These are phyloP conservation scores for Fusarium torulosum DNA, from an alignment of 2,329 filamentous ascomycete genomes.

Conservation along the genomic window DNA sequence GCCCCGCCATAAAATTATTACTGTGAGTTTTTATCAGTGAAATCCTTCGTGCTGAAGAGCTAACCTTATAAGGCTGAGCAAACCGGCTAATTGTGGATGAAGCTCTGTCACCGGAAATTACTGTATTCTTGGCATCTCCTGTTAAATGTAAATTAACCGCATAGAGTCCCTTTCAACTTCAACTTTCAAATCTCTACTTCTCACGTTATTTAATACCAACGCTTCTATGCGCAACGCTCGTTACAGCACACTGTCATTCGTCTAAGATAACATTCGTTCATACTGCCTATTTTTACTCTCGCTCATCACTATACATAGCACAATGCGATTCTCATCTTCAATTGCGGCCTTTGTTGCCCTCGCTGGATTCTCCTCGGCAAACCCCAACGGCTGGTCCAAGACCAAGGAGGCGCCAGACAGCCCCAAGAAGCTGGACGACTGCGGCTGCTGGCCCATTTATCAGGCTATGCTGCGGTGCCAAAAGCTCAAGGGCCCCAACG, in stretches of 20 bases:
- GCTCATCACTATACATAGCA: not conserved
- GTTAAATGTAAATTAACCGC: not conserved
- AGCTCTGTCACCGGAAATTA: not conserved
- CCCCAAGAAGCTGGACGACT: constrained; percentile 41
- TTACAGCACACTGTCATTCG: constrained; percentile 1
- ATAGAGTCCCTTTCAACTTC: not conserved
- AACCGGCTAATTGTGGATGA: not conserved
- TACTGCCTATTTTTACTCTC: not conserved
- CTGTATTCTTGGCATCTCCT: not conserved
- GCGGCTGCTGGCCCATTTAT: constrained; percentile 42
- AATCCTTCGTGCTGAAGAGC: not conserved
- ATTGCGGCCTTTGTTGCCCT: constrained; percentile 21
- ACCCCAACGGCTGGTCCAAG: constrained; percentile 39
- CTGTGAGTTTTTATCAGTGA: too few relatives aligned
- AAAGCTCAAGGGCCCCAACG: constrained; percentile 32
- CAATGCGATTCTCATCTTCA: constrained; percentile 17
- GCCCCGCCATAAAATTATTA: not conserved
- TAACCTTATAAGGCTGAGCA: not conserved
- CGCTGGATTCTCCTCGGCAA: constrained; percentile 19
- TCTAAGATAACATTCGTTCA: not conserved
- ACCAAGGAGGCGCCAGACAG: constrained; percentile 34
- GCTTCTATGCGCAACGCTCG: not conserved
- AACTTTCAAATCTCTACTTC: not conserved
- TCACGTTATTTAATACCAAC: not conserved
- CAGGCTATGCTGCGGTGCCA: constrained; percentile 38